phyloP scores from a whole-genome alignment of 805 yeast genomes.

The Metschnikowia anglica region DNA sequence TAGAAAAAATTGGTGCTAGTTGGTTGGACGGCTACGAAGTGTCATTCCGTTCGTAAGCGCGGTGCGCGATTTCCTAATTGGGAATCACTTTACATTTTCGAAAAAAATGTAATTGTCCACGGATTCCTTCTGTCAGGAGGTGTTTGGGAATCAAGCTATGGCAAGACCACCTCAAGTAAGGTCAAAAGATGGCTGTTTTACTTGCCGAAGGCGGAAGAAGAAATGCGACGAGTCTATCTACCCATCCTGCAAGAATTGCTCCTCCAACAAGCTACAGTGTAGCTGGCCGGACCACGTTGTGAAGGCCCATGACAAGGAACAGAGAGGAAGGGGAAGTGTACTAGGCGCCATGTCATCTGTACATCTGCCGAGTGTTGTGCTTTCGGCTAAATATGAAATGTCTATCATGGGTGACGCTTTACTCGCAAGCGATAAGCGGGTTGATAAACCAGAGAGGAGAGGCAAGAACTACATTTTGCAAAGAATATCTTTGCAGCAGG shows the following conservation, averaged over 20 bases:
- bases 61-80: conserved; percentile 17
- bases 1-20: not conserved
- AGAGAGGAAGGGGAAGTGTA: not conserved
- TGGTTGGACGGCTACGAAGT: conserved; percentile 1
- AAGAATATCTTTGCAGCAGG: conserved; percentile 41
- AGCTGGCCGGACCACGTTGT: conserved; percentile 19
- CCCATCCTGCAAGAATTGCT: conserved; percentile 19
- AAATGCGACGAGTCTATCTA: conserved; percentile 51
- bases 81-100: conserved; percentile 3
- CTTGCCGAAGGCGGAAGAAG: conserved; percentile 62
- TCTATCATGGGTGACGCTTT: not conserved
- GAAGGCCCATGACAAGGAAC: not conserved
- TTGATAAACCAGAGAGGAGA: conserved; percentile 11
- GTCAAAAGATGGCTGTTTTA: conserved; percentile 30
- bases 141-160: not conserved
- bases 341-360: not conserved
- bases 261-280: conserved; percentile 14
- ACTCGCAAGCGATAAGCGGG: not conserved
- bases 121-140: not conserved
- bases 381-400: not conserved
- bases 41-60: conserved; percentile 15
- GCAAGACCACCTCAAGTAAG: conserved; percentile 4
- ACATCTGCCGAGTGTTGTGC: not conserved
- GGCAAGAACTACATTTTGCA: conserved; percentile 23
- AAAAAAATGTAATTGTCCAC: not conserved